Conservation (phyloP, 176 grass and related monocot genomes). For the Tillandsia fasciculata region DNA sequence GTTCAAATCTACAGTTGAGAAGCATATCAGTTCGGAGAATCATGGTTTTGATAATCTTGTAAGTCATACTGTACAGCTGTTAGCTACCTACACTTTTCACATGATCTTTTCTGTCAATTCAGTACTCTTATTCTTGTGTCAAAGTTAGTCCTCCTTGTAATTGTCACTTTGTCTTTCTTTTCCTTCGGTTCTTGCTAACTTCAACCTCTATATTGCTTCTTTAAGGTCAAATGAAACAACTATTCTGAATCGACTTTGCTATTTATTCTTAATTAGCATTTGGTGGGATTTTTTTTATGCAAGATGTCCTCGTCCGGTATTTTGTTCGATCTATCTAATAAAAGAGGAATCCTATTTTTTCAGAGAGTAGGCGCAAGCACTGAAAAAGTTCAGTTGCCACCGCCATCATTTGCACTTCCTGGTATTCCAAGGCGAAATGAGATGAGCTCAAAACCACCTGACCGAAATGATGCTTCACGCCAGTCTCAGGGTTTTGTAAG, state of each 20-base stretch:
- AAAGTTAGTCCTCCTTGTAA: too few relatives aligned
- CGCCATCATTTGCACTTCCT: constrained; percentile 28
- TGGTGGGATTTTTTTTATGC: neutral
- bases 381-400: constrained; percentile 30
- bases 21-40: constrained; percentile 20
- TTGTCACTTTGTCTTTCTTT: too few relatives aligned
- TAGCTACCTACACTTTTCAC: constrained; percentile 2
- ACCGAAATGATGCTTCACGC: constrained; percentile 30
- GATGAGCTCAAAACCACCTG: constrained; percentile 32
- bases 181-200: too few relatives aligned
- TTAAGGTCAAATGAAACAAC: too few relatives aligned
- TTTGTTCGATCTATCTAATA: constrained; percentile 7
- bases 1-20: constrained; percentile 35
- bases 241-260: too few relatives aligned
- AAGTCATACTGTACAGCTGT: constrained; percentile 22
- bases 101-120: neutral
- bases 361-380: constrained; percentile 29
- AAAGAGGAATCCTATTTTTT: constrained; percentile 12
- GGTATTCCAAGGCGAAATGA: constrained; percentile 37
- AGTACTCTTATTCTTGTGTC: neutral
- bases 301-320: neutral
- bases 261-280: too few relatives aligned
- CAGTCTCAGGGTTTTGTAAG: constrained; percentile 44
- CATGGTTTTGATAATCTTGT: constrained; percentile 29
- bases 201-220: too few relatives aligned